Base-by-base conservation (phyloP, 805 yeast species). In the Diddensiella santjacobensis region DNA sequence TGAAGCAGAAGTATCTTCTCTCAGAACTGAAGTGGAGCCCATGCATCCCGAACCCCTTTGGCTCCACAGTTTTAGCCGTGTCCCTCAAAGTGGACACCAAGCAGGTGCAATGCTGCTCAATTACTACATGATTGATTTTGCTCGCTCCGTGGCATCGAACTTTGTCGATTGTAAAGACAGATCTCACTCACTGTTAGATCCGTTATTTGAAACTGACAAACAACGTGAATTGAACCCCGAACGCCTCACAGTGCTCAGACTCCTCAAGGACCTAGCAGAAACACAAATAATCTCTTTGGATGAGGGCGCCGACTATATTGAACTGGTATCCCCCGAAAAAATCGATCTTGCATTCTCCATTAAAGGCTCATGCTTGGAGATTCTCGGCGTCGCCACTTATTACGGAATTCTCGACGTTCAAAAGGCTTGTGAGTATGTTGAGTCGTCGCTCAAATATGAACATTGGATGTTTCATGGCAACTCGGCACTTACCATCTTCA, bases 291-390 rank as follows among this genome's bases (percentile, higher is more conserved):
- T 67, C 30, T 64, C 71, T 20, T 66, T 83, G 48, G 86, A 83
- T 54, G 69, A 77, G 26, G 84, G 85, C 24, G 77, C 77, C 26
- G 68, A 75, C 3, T 80, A 74, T 60, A 71, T 81, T 50, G 80
- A 75, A 22, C 67, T 80, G 50, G 75, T 79, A 0, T 73, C 80
- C 3, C 65, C 65, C 31, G 68, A 70, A 35, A 67, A 83, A 37
- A 65, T 80, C 42, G 69, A 68, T 35, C 62, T 75, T 20, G 83
- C 83, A 0, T 74, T 78, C 54, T 58, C 68, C 22, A 71, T 83
- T n/a, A 82, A 83, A 60, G 66, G 79, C 20, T 62, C 67, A 45
- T 76, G 78, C 19, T 66, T 85, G 29, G 83, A 84, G 60, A 73
- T 82, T n/a, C 71, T 86, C 4, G 74, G 80, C 4, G 74, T 79